Evolutionary conservation across 108 stramenopile genomes (phyloP).

Genomic region (Hondaea fermentalgiana): DNA sequence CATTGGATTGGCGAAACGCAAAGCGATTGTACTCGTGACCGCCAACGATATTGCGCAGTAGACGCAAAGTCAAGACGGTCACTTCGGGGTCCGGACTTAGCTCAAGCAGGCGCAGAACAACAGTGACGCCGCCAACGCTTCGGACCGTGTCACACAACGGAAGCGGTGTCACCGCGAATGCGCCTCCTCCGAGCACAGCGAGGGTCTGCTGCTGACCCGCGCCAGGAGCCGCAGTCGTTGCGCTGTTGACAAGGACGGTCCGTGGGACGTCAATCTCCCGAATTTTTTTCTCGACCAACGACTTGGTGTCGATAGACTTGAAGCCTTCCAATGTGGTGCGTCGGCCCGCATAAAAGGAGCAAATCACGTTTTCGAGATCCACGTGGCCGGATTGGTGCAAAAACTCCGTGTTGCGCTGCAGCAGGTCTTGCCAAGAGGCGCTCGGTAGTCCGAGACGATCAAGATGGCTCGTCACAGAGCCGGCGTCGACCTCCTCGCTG

Average conservation of each 20-base stretch:
- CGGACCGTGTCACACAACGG: background rate
- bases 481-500: background rate
- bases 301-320: background rate
- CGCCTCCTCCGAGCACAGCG: background rate
- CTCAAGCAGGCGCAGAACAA: background rate
- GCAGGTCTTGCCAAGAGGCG: background rate
- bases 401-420: background rate
- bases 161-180: background rate
- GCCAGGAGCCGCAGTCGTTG: background rate
- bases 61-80: background rate
- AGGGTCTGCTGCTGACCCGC: background rate
- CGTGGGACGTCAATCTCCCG: background rate
- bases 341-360: background rate
- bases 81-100: background rate
- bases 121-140: background rate
- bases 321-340: constrained; percentile 2
- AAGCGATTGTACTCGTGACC: constrained; percentile 18
- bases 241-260: background rate
- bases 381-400: background rate
- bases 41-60: background rate
- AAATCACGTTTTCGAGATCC: constrained; percentile 1
- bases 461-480: background rate
- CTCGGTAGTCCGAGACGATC: background rate
- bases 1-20: background rate
- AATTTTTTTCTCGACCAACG: background rate